Base-by-base conservation (phyloP, 352 stramenopile species). In the Phytopythium mirpurense region DNA sequence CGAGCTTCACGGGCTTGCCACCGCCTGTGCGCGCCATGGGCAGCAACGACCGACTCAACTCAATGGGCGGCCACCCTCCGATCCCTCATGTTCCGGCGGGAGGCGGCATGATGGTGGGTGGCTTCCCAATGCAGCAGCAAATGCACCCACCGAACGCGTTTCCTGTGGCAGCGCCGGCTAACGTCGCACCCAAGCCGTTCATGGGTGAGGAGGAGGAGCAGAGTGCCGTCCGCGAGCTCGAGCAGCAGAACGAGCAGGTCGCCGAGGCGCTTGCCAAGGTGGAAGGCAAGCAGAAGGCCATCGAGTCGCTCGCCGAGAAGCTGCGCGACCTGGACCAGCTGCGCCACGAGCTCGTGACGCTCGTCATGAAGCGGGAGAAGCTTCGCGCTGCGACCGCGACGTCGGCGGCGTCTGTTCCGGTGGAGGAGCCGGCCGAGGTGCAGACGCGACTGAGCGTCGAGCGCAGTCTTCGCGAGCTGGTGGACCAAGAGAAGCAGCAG, bases 261-360 rank as follows among this genome's bases (percentile, higher is more conserved):
- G 48, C 67, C 14, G 54, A 78, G 15, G 45, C 63, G 31, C 49
- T 92, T 16, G 48, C 67, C 16, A 51, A 56, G 54, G 64, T 89
- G n/a, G 73, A 88, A 54, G 64, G 64, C 51, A 89, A 88, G 42
- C 82, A 90, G 65, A 64, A 61, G 15, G 53, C 72, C 8, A 75
- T 92, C 36, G 78, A 88, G 56, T 57, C 68, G 31, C 61, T 92
- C 31, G 72, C 72, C 2, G 68, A 86, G 26, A 86, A 87, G 40
- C 47, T 92, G 32, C 74, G 70, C 18, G 75, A 86, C 56, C 59
- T 92, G 19, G 79, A 92, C 50, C 79, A 89, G 55, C 57, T 90
- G 27, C 82, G 82, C 23, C 69, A 84, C 27, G 77, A 92, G 51
- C 60, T 92, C 6, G 73, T 92, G 27, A 62, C 67, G 47, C 62